Conservation (phyloP, 306 rosid genomes). For the Quercus gilva region DNA sequence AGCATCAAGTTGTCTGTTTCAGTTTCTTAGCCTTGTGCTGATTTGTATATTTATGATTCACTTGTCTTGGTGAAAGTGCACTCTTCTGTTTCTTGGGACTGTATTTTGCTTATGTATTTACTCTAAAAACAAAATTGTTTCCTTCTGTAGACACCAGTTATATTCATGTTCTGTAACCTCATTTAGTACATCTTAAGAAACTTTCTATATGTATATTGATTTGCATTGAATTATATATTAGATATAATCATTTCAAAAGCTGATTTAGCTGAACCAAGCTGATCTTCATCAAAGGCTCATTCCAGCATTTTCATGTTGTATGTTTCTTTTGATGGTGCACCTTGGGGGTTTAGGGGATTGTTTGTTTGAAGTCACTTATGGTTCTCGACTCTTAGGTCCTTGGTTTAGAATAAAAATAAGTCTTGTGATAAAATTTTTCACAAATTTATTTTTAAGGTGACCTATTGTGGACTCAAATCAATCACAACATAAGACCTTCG, state of each 20-base stretch:
- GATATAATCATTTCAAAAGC: constrained; percentile 36
- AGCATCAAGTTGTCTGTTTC: constrained; percentile 40
- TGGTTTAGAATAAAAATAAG: no score
- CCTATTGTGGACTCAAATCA: no score
- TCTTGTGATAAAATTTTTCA: no score
- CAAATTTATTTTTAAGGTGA: no score
- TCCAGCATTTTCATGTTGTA: neutral
- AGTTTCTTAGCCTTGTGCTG: constrained; percentile 26
- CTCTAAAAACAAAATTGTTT: constrained; percentile 24
- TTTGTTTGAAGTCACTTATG: neutral
- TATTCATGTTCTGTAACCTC: constrained; percentile 43
- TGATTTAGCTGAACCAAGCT: constrained; percentile 36
- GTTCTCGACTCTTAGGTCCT: neutral
- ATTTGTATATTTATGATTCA: constrained; percentile 51
- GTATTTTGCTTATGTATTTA: constrained; percentile 34
- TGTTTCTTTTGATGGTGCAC: neutral
- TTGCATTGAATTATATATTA: constrained; percentile 28
- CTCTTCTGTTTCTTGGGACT: constrained; percentile 22
- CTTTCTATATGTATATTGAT: constrained; percentile 25
- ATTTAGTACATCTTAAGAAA: constrained; percentile 19
- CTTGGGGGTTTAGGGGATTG: neutral
- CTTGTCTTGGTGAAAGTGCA: constrained; percentile 30
- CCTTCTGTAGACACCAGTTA: constrained; percentile 25
- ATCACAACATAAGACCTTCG: no score
- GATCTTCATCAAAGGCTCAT: neutral